These are phyloP conservation scores for Neopestalotiopsis clavispora DNA, from an alignment of 2,329 filamentous ascomycete species.

Conservation along the genomic window DNA sequence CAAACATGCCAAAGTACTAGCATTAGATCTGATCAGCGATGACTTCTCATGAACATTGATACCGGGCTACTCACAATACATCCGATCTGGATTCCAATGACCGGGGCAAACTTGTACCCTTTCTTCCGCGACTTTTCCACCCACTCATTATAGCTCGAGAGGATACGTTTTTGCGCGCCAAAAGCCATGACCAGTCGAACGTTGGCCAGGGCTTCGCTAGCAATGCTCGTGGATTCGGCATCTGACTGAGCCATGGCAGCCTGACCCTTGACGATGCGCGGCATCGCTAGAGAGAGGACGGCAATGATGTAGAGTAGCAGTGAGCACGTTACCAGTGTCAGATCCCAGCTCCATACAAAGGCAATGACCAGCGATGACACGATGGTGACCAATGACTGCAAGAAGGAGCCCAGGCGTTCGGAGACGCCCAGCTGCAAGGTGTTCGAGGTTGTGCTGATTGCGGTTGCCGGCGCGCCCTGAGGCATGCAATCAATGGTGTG, in stretches of 20 bases:
- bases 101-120: conserved; percentile 49
- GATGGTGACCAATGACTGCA: conserved; percentile 58
- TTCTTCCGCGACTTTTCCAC: conserved; percentile 55
- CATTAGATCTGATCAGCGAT: neutral
- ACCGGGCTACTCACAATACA: conserved; percentile 36
- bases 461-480: conserved; percentile 58
- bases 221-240: conserved; percentile 47
- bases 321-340: conserved; percentile 60
- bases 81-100: conserved; percentile 54
- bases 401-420: conserved; percentile 60
- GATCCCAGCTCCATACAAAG: conserved; percentile 58
- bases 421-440: conserved; percentile 65
- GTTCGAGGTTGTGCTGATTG: conserved; percentile 65
- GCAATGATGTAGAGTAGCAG: conserved; percentile 57
- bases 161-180: conserved; percentile 58
- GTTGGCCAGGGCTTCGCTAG: conserved; percentile 60
- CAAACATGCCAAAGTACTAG: neutral
- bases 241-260: conserved; percentile 40
- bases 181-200: conserved; percentile 65
- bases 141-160: conserved; percentile 53
- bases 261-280: conserved; percentile 56
- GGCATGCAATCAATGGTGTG: conserved; percentile 68
- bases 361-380: conserved; percentile 55
- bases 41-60: neutral
- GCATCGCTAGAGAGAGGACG: conserved; percentile 50